Evolutionary conservation across 225 moss, liverwort and hornwort species (phyloP).

Genomic region (Marchantia polymorpha): DNA sequence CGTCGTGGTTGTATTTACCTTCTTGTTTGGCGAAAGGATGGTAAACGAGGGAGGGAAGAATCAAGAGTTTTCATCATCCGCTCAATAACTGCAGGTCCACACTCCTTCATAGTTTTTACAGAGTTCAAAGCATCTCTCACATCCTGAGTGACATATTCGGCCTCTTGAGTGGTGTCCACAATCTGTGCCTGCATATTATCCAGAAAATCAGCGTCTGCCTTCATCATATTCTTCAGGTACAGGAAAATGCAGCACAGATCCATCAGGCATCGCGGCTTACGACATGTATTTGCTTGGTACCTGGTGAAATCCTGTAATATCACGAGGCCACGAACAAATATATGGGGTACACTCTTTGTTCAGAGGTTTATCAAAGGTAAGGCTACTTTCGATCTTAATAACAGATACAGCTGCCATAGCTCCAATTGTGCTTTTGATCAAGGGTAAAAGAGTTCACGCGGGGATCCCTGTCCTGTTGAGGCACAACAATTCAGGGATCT

Average conservation of each 20-base stretch:
- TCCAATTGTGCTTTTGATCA: neutral
- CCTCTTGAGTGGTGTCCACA: slow-evolving; percentile 59
- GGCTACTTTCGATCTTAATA: neutral
- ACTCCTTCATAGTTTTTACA: slow-evolving; percentile 80
- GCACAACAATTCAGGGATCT: too few species aligned
- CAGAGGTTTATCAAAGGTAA: neutral
- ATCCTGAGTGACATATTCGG: slow-evolving; percentile 67
- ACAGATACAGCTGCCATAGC: neutral
- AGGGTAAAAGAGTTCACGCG: neutral
- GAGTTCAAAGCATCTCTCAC: slow-evolving; percentile 80
- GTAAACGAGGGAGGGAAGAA: slow-evolving; percentile 68
- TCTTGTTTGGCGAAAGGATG: slow-evolving; percentile 59
- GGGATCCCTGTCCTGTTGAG: too few species aligned
- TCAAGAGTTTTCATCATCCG: slow-evolving; percentile 85
- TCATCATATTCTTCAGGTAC: neutral
- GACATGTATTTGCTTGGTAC: neutral
- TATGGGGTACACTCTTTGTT: neutral
- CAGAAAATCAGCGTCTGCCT: neutral
- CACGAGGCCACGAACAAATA: neutral
- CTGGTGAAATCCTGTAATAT: neutral
- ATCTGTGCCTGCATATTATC: slow-evolving; percentile 63
- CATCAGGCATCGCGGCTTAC: neutral
- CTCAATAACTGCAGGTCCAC: slow-evolving; percentile 75
- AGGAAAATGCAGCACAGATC: neutral
- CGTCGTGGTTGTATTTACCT: slow-evolving; percentile 46